phyloP scores from a whole-genome alignment of 1,139 yeast genomes.

The Saccharomyces hybrid region DNA sequence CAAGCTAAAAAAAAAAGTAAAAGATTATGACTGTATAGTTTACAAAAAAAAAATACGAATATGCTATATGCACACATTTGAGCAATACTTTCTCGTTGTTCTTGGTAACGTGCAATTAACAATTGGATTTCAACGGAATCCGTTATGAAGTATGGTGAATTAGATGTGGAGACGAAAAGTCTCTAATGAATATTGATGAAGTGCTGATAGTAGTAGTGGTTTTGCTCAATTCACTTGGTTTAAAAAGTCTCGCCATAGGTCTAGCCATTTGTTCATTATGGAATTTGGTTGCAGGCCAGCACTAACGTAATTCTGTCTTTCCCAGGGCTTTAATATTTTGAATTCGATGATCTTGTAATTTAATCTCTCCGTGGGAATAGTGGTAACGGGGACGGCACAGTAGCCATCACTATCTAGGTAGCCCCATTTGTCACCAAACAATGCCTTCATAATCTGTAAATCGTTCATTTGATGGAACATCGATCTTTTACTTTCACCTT shows the following conservation, averaged over 20 bases:
- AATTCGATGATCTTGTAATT: slow-evolving; percentile 11
- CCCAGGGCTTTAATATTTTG: slow-evolving; percentile 14
- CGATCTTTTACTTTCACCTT: slow-evolving; percentile 14
- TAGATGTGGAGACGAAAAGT: not conserved
- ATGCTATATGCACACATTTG: not conserved
- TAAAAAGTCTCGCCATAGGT: slow-evolving; percentile 7
- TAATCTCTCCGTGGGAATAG: not conserved
- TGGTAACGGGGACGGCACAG: slow-evolving; percentile 4
- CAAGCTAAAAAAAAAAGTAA: not conserved
- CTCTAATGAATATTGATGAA: not conserved
- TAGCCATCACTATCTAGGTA: slow-evolving; percentile 20
- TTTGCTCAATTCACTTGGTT: not conserved
- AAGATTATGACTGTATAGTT: not conserved
- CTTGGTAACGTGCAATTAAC: not conserved
- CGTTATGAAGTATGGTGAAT: not conserved
- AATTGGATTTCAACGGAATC: not conserved
- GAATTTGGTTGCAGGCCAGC: slow-evolving; percentile 1
- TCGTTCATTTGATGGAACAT: slow-evolving; percentile 18
- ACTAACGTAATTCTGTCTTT: slow-evolving; percentile 1
- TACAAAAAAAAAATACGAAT: not conserved
- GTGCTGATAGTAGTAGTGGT: not conserved
- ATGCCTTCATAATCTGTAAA: slow-evolving; percentile 20
- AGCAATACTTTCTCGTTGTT: not conserved
- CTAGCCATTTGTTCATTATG: slow-evolving; percentile 7
- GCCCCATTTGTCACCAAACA: slow-evolving; percentile 31